phyloP scores from a whole-genome alignment of 257 asterid species.

The Nicotiana tomentosiformis region DNA sequence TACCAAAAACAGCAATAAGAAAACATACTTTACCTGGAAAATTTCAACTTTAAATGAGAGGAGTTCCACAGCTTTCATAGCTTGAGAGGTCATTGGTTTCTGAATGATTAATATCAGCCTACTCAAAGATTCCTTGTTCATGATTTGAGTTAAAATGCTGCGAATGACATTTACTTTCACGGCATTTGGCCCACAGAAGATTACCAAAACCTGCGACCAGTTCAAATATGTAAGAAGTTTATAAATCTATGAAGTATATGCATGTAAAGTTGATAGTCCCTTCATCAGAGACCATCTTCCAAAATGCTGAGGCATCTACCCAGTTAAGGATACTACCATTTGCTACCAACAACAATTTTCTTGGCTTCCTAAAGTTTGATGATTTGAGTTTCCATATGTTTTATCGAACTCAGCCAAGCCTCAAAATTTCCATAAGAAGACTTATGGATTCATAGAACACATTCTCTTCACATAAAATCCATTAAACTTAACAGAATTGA shows the following conservation, averaged over 20 bases:
- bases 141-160: constrained; percentile 27
- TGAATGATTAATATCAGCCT: constrained; percentile 62
- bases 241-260: background rate
- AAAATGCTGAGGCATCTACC: background rate
- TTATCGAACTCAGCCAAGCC: background rate
- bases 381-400: background rate
- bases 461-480: background rate
- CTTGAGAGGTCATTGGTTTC: constrained; percentile 58
- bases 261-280: background rate
- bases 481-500: background rate
- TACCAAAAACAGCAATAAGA: background rate
- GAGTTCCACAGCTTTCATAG: constrained; percentile 51
- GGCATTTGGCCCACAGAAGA: constrained; percentile 41
- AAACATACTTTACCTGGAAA: constrained; percentile 49
- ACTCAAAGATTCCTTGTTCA: constrained; percentile 39
- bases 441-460: background rate
- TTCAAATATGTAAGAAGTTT: background rate
- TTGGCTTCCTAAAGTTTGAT: background rate
- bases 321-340: background rate
- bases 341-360: background rate
- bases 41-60: constrained; percentile 62
- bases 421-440: background rate
- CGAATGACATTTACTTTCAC: constrained; percentile 60
- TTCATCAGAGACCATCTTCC: background rate
- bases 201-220: constrained; percentile 50